phyloP scores from a whole-genome alignment of 2,329 filamentous ascomycete species.

The Pseudogymnoascus sp. region DNA sequence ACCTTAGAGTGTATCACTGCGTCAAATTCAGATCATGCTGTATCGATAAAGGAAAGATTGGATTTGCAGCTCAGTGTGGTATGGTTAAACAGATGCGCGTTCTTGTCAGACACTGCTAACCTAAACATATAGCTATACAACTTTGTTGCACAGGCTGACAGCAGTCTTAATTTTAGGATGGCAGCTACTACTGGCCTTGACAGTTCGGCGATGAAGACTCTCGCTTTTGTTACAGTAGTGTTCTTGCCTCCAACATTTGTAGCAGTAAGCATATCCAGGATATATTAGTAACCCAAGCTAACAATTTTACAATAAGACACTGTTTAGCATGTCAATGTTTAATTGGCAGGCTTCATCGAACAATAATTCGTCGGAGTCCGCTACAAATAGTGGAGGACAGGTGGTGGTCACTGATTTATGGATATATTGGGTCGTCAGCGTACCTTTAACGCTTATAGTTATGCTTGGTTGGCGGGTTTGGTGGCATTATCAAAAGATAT shows the following conservation, averaged over 20 bases:
- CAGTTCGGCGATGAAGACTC: constrained; percentile 43
- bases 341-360: background rate
- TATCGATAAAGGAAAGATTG: background rate
- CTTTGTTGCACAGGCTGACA: constrained; percentile 35
- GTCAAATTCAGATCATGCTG: background rate
- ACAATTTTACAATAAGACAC: background rate
- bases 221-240: constrained; percentile 39
- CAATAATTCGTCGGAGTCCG: background rate
- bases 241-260: constrained; percentile 47
- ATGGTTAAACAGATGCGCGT: background rate
- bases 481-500: background rate
- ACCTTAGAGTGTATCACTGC: background rate
- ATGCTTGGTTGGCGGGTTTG: background rate
- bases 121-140: constrained; percentile 30
- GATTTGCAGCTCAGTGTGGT: background rate
- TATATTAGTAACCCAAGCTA: background rate
- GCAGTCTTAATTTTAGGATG: constrained; percentile 32
- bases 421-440: background rate
- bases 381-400: background rate
- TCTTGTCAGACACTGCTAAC: background rate
- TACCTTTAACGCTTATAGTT: background rate
- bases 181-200: constrained; percentile 35
- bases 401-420: background rate
- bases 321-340: background rate
- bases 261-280: background rate